A percentile compares a stretch with the other conserved stretches of the same genome.
Conservation (phyloP, 2,329 filamentous ascomycete species). For the Xylariaceae sp. region DNA sequence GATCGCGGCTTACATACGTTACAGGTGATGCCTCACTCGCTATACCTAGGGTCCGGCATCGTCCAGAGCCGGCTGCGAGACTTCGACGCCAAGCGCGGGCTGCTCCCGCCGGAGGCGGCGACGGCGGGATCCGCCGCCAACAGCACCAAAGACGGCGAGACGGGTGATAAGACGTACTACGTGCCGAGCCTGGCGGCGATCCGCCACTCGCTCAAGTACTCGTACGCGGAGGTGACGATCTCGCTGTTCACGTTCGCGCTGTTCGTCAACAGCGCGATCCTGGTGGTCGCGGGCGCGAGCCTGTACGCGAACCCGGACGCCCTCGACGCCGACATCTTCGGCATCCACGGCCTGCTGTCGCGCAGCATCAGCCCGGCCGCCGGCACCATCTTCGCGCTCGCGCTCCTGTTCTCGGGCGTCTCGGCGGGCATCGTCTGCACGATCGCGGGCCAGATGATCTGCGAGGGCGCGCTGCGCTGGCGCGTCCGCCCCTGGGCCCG, state of each 20-base stretch:
- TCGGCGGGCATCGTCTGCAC: conserved; percentile 87
- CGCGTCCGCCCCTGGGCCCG: conserved; percentile 76
- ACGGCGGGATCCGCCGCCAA: conserved; percentile 33
- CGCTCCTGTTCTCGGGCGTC: conserved; percentile 76
- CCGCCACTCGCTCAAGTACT: conserved; percentile 72
- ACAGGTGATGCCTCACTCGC: conserved; percentile 45
- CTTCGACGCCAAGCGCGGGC: conserved; percentile 62
- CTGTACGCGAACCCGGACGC: conserved; percentile 67
- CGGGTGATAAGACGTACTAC: conserved; percentile 58
- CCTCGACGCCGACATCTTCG: conserved; percentile 75
- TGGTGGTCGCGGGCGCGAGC: conserved; percentile 79
- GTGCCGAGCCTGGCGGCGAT: conserved; percentile 74
- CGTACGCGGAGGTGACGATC: conserved; percentile 68
- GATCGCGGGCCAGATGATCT: conserved; percentile 87
- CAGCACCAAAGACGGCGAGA: conserved; percentile 33
- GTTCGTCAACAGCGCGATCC: conserved; percentile 81
- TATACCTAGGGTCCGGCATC: conserved; percentile 71
- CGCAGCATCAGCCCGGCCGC: conserved; percentile 71
- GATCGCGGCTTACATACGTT: conserved; percentile 9
- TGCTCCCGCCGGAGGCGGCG: conserved; percentile 44
- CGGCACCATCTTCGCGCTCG: conserved; percentile 82
- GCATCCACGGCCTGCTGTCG: conserved; percentile 75
- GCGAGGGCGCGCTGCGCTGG: conserved; percentile 80
- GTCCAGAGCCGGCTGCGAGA: conserved; percentile 68
- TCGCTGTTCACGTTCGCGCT: conserved; percentile 82